A percentile compares a stretch with the other conserved stretches of the same genome.
Conservation (phyloP, 495 filamentous ascomycete species). For the Sabuloglossum arenarium region DNA sequence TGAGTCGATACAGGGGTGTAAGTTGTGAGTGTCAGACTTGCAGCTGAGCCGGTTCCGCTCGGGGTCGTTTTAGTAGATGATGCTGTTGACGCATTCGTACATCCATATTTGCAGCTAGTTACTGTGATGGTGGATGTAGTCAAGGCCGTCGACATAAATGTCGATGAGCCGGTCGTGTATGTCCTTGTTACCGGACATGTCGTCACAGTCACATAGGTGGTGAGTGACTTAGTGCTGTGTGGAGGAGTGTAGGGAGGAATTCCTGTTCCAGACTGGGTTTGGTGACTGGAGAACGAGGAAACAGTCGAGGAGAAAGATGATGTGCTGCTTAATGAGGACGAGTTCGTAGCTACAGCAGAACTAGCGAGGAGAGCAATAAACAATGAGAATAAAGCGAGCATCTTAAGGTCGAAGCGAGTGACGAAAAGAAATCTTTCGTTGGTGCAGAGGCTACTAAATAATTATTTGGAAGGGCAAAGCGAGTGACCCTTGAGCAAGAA, state of each 20-base stretch:
- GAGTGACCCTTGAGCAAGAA: background rate
- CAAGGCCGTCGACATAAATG: constrained; percentile 5
- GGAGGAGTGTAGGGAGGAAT: background rate
- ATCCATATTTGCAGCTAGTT: constrained; percentile 12
- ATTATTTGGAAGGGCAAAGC: background rate
- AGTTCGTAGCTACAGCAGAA: constrained; percentile 3
- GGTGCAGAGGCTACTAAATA: background rate
- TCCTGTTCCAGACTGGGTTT: background rate
- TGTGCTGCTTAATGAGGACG: no score
- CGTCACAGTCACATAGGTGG: background rate
- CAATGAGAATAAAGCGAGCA: background rate
- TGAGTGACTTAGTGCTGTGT: background rate
- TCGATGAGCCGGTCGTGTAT: background rate
- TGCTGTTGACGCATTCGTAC: background rate
- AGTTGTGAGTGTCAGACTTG: constrained; percentile 8
- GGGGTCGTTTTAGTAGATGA: background rate
- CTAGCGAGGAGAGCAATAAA: background rate
- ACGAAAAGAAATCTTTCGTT: background rate
- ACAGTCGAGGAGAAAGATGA: background rate
- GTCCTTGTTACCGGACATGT: background rate
- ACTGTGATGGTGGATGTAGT: constrained; percentile 12
- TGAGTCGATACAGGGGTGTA: constrained; percentile 10
- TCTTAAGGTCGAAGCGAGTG: background rate
- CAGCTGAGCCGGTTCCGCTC: background rate
- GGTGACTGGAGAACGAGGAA: background rate